Evolutionary conservation across 352 stramenopile genomes (phyloP).

Genomic region (Phytophthora sansomeana): DNA sequence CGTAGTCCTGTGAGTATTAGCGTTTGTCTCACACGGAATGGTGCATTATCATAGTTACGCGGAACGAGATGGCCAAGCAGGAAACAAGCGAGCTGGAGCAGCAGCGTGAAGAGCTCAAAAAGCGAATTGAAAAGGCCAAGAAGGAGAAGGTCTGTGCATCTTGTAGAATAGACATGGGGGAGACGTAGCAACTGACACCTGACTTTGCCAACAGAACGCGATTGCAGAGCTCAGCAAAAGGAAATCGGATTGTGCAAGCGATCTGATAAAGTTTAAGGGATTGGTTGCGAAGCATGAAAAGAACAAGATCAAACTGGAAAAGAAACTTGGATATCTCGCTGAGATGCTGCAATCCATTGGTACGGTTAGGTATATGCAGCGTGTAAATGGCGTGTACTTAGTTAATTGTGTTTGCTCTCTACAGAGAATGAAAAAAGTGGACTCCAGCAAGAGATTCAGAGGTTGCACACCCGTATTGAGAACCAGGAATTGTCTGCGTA

Average conservation of each 20-base stretch:
- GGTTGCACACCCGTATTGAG: constrained; percentile 70
- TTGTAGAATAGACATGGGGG: background rate
- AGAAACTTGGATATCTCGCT: constrained; percentile 90
- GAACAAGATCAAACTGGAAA: constrained; percentile 78
- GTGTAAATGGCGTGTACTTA: constrained; percentile 3
- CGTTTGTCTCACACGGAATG: constrained; percentile 4
- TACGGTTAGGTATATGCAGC: constrained; percentile 16
- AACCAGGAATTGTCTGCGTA: constrained; percentile 83
- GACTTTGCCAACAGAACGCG: constrained; percentile 34
- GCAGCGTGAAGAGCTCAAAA: constrained; percentile 67
- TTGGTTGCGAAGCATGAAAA: constrained; percentile 87
- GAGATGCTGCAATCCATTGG: constrained; percentile 82
- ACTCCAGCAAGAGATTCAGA: constrained; percentile 69
- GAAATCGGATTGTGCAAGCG: constrained; percentile 85
- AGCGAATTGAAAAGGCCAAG: constrained; percentile 74
- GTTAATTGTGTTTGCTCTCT: constrained; percentile 2
- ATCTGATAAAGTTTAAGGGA: constrained; percentile 94
- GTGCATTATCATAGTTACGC: constrained; percentile 41
- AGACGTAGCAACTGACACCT: background rate
- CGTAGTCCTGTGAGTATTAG: too few species aligned
- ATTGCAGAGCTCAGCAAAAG: constrained; percentile 87
- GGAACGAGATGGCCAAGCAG: constrained; percentile 62
- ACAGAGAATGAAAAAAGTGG: constrained; percentile 58
- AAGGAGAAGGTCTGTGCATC: constrained; percentile 57
- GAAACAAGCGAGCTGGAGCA: constrained; percentile 61